Base-by-base conservation (phyloP, 495 filamentous ascomycete genomes). In the Lindgomyces ingoldianus region DNA sequence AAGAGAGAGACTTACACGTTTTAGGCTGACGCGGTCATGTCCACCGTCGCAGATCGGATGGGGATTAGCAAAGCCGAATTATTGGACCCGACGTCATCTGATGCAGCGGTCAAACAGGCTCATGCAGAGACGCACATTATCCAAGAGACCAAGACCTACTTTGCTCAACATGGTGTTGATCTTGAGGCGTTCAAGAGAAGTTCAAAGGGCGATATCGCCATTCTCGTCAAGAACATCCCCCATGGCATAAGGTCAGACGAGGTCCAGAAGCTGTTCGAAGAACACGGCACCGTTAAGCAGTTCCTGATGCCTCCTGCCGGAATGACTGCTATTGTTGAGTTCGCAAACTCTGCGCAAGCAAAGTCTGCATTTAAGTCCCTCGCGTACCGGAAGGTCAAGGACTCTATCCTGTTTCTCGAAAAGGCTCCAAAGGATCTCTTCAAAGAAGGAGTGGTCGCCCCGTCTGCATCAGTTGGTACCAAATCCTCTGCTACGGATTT, bases 101-200 rank as follows among this genome's bases (percentile, higher is more conserved):
- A 95, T 74, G 91, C 93, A 55, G 93, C 91, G 39, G 90, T 98
- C 41, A 96, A 93, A 77, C 94, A 98, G 78, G 94, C 94, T 41
- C 89, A 96, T 74, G 94, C 95, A 39, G 94, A 99, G 78, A 97
- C 95, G 21, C 89, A 93, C 65, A 83, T 96, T 52, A 97, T 99
- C 63, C 90, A 96, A 78, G 95, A 98, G 73, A 96, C 93, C 0
- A 98, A 96, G 73, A 78, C 85, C 12, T 99, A 93, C 75, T 96
- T 99, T 70, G 78, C 82, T 24, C 79, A 86, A 6, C 88, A 96
- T 55, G 94, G 94, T 21, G 89, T 98, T 6, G 90, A 97, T 73
- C 80, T 99, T 21, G 84, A 96, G 58, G 87, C 93, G 9, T 98
- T 99, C 77, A 92, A 92, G 73, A 85, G 82, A 36, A 82, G 84